Evolutionary conservation across 1,284 basidiomycete species (phyloP).

Genomic region (Sporisorium scitamineum): DNA sequence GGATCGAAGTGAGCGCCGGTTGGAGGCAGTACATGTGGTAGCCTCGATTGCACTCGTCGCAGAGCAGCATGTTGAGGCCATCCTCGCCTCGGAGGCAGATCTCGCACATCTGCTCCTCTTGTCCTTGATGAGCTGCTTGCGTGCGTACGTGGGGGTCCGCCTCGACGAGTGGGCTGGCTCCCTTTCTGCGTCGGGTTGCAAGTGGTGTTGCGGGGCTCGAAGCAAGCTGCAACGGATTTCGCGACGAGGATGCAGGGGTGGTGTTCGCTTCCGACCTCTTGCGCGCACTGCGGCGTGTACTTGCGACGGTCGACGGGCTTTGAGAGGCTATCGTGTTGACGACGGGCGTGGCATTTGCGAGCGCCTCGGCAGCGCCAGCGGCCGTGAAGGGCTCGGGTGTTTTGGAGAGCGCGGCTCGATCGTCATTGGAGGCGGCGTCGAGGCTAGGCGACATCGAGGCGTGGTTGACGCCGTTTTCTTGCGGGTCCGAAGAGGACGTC

Average conservation of each 20-base stretch:
- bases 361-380: conserved; percentile 26
- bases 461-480: conserved; percentile 12
- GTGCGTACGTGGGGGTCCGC: conserved; percentile 16
- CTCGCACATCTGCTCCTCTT: conserved; percentile 63
- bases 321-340: conserved; percentile 17
- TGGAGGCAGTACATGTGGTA: conserved; percentile 97
- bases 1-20: conserved; percentile 85
- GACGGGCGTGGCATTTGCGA: conserved; percentile 22
- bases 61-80: conserved; percentile 90
- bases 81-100: conserved; percentile 82
- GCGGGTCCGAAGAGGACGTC: conserved; percentile 3
- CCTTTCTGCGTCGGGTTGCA: conserved; percentile 30
- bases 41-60: conserved; percentile 93
- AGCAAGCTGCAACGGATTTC: conserved; percentile 22
- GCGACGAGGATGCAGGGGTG: conserved; percentile 29
- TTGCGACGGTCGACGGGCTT: conserved; percentile 34
- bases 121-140: conserved; percentile 4
- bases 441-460: conserved; percentile 36
- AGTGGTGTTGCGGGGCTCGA: conserved; percentile 34
- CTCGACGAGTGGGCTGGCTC: conserved; percentile 39
- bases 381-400: conserved; percentile 43
- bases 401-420: conserved; percentile 14
- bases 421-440: conserved; percentile 21
- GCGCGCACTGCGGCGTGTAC: conserved; percentile 41
- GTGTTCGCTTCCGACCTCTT: conserved; percentile 36